Percentiles rank a stretch among this genome's conserved stretches.
phyloP scores from a whole-genome alignment of 768 basidiomycete genomes.

The Termitomyces sp. region DNA sequence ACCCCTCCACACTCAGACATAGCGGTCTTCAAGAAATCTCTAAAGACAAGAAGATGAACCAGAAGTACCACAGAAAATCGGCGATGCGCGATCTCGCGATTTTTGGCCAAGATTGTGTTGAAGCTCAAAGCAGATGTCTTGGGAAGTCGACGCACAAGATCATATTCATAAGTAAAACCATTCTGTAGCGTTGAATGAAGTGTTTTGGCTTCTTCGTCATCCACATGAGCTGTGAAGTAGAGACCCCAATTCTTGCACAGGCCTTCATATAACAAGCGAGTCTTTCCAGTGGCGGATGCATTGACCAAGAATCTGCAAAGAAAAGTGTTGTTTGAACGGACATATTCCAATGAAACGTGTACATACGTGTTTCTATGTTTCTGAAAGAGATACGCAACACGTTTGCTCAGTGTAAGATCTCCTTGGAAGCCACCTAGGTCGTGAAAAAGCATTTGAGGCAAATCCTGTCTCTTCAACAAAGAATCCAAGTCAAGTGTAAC shows the following conservation, averaged over 20 bases:
- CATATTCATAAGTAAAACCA: neutral
- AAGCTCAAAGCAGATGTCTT: neutral
- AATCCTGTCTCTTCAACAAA: neutral
- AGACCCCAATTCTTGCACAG: slow-evolving; percentile 12
- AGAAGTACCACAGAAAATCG: neutral
- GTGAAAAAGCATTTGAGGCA: neutral
- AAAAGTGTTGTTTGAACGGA: no score
- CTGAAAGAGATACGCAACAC: neutral
- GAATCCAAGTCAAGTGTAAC: neutral
- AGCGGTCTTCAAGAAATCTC: neutral
- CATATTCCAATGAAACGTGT: no score
- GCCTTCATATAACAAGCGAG: slow-evolving; percentile 6
- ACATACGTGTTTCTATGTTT: neutral
- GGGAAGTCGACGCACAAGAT: neutral
- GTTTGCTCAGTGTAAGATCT: neutral
- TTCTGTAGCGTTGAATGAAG: neutral
- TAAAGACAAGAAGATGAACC: neutral
- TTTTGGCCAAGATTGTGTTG: neutral
- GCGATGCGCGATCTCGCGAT: neutral
- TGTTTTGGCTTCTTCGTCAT: neutral
- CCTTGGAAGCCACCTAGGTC: neutral
- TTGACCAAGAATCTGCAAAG: neutral
- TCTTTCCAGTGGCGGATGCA: slow-evolving; percentile 3
- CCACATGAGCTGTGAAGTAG: neutral
- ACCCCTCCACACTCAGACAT: no score